Evolutionary conservation across 2,329 filamentous ascomycete genomes (phyloP), one percentile per base, ranked within the genome.

Genomic region (Botrytis sinoallii): DNA sequence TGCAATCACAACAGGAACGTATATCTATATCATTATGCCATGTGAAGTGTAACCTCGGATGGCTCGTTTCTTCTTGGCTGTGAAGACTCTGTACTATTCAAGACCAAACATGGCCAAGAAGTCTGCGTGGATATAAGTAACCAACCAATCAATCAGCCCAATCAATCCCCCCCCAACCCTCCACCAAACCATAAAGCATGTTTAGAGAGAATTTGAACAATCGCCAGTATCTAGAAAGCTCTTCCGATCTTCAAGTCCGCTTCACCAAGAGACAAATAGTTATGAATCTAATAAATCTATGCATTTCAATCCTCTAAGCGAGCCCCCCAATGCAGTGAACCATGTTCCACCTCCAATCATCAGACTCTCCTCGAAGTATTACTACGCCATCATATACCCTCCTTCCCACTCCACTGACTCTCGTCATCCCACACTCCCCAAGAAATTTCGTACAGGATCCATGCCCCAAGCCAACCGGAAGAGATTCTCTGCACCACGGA

Each of bases 241-340:
- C 25, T 20, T 40, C 35, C 46, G 8, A 52, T 52, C 46, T 25
- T 55, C 32, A 40, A 40, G 12, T 20, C 7, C 46, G 14, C 32
- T 32, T 46, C n/a, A 14, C 40, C 40, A 20, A 20, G 40, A n/a
- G 38, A 42, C 38, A n/a, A 16, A 25, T 40, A 1, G 7, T 18
- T 42, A 20, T 63, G 25, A 63, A 63, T 42, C 35, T 63, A 40
- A n/a, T 16, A 18, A 40, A 42, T 18, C 35, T 63, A 63, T 40
- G 32, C 65, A 67, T 55, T 32, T 22, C 25, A 57, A 18, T 32
- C n/a, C 14, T 29, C 32, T 67, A 67, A 67, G 65, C 46, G 65
- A 67, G 46, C 46, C 65, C 44, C 44, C 65, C 42, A 55, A 52
- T 55, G 46, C 65, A 67, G 46, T 55, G 32, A 63, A 67, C 32